Evolutionary conservation across 2,329 filamentous ascomycete species (phyloP), one percentile per base, ranked within the genome.

Genomic region (Aspergillus candidus): DNA sequence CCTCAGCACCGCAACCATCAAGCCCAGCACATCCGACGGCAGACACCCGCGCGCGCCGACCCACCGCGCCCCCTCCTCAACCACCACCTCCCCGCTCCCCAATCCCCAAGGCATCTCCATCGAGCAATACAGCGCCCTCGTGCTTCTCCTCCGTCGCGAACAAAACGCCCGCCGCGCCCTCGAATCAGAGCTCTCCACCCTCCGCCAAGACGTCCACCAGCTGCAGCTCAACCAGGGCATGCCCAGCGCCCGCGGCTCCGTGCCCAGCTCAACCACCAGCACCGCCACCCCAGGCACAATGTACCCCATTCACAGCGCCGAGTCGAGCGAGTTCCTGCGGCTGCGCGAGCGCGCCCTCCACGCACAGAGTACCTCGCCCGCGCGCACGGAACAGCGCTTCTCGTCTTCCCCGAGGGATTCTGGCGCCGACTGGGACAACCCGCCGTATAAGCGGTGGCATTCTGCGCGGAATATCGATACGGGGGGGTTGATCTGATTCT

Each of bases 61-160:
- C 6, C 41, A 56, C 41, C 59, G 57, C 40, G 49, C 51, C 4
- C 55, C 61, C 3, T 66, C 65, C 0, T 5, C 18, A 5, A 18
- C 18, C 18, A 18, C 17, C 17, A 18, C 18, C 18, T 53, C 54
- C 6, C 67, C 64, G 1, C 40, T 62, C 14, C 55, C 53, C 8
- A 63, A 68, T 35, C 57, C 60, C 38, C 50, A 54, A 27, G 56
- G 59, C 6, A 68, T 71, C 33, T 71, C 71, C 4, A 62, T 71
- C 12, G 71, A 74, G 34, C 69, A 73, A 42, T 73, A 73, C 49
- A 72, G 68, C 44, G 66, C 68, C 0, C 58, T 74, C 2, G 65
- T 72, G 22, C 71, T 65, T 11, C 60, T 74, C 2, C 61, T 75
- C 11, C 65, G 69, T 5, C 60, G 70, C 38, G 72, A 75, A 49